Evolutionary conservation across 192 early-diverging fungal species (phyloP).

Genomic region (Geosiphon pyriformis): DNA sequence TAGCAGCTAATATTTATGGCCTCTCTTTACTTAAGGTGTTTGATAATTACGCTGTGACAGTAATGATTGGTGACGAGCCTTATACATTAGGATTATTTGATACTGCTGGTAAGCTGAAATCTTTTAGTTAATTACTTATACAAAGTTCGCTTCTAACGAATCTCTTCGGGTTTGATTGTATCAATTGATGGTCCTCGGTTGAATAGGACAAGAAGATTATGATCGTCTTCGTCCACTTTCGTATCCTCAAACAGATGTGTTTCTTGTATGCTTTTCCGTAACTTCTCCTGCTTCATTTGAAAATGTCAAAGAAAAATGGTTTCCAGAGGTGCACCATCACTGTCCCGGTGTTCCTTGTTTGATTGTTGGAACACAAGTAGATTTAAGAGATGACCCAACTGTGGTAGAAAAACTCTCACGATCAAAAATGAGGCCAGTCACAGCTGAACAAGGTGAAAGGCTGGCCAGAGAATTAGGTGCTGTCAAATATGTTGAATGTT

Average conservation of each 20-base stretch:
- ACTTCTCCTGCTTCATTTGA: conserved; percentile 89
- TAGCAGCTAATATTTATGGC: too few species aligned
- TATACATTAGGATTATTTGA: conserved; percentile 94
- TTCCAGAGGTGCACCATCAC: conserved; percentile 93
- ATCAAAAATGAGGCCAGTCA: conserved; percentile 80
- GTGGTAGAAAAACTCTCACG: conserved; percentile 73
- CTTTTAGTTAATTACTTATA: background rate
- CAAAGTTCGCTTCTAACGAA: background rate
- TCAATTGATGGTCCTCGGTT: background rate
- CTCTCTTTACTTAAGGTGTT: conserved; percentile 58
- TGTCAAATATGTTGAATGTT: conserved; percentile 92
- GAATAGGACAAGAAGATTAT: conserved; percentile 88
- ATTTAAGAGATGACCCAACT: conserved; percentile 81
- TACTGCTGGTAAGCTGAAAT: conserved; percentile 63
- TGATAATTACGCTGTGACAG: conserved; percentile 98
- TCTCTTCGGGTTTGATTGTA: too few species aligned
- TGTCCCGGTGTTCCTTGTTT: conserved; percentile 93
- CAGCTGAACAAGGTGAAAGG: conserved; percentile 71
- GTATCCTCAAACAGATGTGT: conserved; percentile 94
- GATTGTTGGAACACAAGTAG: conserved; percentile 87
- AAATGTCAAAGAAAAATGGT: conserved; percentile 96
- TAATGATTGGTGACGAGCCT: conserved; percentile 97
- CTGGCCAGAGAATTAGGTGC: conserved; percentile 79
- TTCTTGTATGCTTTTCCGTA: conserved; percentile 91
- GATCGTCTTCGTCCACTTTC: conserved; percentile 89